These are phyloP conservation scores for Thalassiosira profunda DNA, from an alignment of 108 stramenopile species.

Conservation along the genomic window DNA sequence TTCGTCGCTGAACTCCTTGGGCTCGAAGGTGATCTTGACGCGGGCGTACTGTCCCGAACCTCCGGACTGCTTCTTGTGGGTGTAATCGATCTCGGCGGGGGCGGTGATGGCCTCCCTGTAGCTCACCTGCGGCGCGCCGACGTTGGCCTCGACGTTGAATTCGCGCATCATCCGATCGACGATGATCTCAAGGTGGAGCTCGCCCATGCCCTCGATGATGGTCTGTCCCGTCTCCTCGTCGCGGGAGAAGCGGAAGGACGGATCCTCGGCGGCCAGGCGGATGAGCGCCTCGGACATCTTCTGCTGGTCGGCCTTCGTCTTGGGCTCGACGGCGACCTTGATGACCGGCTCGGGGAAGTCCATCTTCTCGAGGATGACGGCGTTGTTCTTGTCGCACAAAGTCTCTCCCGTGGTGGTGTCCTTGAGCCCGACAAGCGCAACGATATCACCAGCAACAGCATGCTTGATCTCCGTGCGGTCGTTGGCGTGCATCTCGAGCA, in stretches of 20 bases:
- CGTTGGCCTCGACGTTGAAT: conserved; percentile 96
- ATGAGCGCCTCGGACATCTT: conserved; percentile 97
- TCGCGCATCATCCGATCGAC: conserved; percentile 99
- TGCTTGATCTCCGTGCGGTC: conserved; percentile 93
- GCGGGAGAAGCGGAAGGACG: conserved; percentile 94
- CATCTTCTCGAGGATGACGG: conserved; percentile 96
- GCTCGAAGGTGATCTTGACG: conserved; percentile 95
- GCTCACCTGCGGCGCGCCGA: conserved; percentile 93
- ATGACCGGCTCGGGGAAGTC: conserved; percentile 99
- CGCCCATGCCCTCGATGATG: conserved; percentile 99
- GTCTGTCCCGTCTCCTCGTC: conserved; percentile 99
- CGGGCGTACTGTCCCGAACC: conserved; percentile 98
- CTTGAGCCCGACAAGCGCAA: conserved; percentile 96
- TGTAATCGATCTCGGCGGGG: conserved; percentile 95
- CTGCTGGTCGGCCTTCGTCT: conserved; percentile 92
- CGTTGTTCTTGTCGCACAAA: conserved; percentile 80
- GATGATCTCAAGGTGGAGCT: conserved; percentile 99
- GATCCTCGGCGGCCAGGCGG: conserved; percentile 97
- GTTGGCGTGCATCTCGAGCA: conserved; percentile 99
- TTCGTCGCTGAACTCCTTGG: conserved; percentile 89
- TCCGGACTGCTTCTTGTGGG: conserved; percentile 99
- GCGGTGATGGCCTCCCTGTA: conserved; percentile 98
- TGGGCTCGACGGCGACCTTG: conserved; percentile 98
- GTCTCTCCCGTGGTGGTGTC: conserved; percentile 99
- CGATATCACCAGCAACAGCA: conserved; percentile 96